Evolutionary conservation across 2,329 filamentous ascomycete genomes (phyloP), one percentile per base, ranked within the genome.

Genomic region (Penicillium psychrosexuale): DNA sequence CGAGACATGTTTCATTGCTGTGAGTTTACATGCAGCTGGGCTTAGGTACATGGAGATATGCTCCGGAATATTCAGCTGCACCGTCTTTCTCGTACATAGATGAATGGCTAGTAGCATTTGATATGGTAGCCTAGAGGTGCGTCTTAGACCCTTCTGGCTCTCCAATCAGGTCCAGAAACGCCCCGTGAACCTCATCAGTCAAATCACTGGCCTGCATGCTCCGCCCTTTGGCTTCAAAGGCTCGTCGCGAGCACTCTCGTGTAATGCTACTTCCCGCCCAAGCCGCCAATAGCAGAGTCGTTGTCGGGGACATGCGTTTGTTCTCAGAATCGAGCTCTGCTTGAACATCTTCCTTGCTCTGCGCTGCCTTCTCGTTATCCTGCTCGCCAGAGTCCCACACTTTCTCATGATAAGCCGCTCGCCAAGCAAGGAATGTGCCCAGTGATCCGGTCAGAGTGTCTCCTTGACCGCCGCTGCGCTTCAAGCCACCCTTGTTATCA

Each of bases 401-500:
- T 28, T 81, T 80, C 55, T 96, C 89, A 51, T 91, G 79, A 72
- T 99, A 99, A 22, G 91, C 91, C 70, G 86, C 87, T 57, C 93
- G 82, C 86, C 93, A 99, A 1, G 85, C 92, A 60, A 97, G 75
- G 62, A 99, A 85, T 3, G 94, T 97, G 1, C 89, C 94, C 61
- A 99, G 78, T 33, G 86, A 86, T 1, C 94, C 94, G 0, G 94
- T 97, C 61, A 99, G 78, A 4, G 94, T 97, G 75, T 99, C 94
- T 1, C 94, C 94, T 75, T 99, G 94, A 0, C 94, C 94, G 45
- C 93, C 94, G 55, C 90, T 93, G 61, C 94, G 82, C 83, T 99
- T 99, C 72, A 85, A 75, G 1, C 93, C 93, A 8, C 94, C 94
- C 66, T 84, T 76, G 3, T 92, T 75, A 63, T 96, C 91, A 27